These are phyloP conservation scores for Lachancea thermotolerans DNA, from an alignment of 805 yeast genomes.

Conservation along the genomic window DNA sequence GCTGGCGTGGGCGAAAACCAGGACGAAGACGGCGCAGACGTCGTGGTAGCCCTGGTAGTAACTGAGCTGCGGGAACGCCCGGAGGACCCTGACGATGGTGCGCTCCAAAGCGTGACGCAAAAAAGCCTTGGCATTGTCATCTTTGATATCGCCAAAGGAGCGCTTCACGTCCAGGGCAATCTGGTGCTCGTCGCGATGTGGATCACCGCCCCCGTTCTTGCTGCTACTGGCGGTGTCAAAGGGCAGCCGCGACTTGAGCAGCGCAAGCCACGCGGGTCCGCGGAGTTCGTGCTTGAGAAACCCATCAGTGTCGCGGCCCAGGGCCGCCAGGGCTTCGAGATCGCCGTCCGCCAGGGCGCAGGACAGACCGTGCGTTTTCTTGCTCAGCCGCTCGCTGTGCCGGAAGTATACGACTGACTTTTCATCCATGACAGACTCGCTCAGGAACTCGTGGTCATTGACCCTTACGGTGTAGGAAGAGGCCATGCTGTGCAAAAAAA, in stretches of 20 bases:
- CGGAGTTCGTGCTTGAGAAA: conserved; percentile 19
- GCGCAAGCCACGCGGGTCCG: conserved; percentile 21
- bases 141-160: conserved; percentile 41
- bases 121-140: conserved; percentile 16
- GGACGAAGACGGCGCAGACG: conserved; percentile 58
- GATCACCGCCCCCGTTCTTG: neutral
- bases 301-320: conserved; percentile 23
- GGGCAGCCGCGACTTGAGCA: conserved; percentile 20
- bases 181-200: conserved; percentile 71
- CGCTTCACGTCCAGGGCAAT: conserved; percentile 72
- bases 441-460: conserved; percentile 7
- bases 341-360: conserved; percentile 13
- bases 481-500: neutral
- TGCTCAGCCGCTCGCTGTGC: conserved; percentile 4
- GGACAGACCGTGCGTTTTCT: conserved; percentile 1
- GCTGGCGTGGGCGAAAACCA: conserved; percentile 37
- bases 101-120: conserved; percentile 23
- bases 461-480: conserved; percentile 1
- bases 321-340: conserved; percentile 10
- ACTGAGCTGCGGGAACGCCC: conserved; percentile 52
- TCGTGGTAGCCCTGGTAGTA: conserved; percentile 96
- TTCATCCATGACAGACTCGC: conserved; percentile 7
- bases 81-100: conserved; percentile 48
- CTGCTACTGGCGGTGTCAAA: neutral
- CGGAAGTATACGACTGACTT: conserved; percentile 6